phyloP scores from a whole-genome alignment of 1,139 yeast genomes.

The Groenewaldozyma sp. region DNA sequence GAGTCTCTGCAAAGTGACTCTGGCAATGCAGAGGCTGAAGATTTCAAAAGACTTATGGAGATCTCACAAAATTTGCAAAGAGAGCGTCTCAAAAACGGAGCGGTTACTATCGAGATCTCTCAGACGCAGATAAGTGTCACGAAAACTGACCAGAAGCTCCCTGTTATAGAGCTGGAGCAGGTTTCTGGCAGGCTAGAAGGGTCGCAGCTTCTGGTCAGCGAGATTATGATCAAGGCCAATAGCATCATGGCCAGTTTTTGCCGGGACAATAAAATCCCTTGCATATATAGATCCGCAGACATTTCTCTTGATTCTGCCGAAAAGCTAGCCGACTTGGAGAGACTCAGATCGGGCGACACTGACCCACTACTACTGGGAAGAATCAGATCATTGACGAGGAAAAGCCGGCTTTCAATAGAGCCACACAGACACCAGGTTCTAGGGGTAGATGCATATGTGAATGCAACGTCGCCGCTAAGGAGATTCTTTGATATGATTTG shows the following conservation, averaged over 20 bases:
- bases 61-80: conserved; percentile 31
- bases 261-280: conserved; percentile 39
- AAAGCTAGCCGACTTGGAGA: conserved; percentile 3
- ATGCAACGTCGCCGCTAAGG: conserved; percentile 84
- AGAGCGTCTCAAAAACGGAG: conserved; percentile 12
- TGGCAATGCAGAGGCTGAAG: conserved; percentile 19
- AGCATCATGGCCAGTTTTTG: conserved; percentile 50
- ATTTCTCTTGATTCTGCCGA: conserved; percentile 28
- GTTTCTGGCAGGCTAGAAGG: conserved; percentile 14
- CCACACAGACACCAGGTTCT: conserved; percentile 51
- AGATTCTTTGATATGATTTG: conserved; percentile 74
- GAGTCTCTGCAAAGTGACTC: conserved; percentile 23
- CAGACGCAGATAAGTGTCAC: conserved; percentile 10
- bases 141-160: not conserved
- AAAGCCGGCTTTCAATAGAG: conserved; percentile 25
- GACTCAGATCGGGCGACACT: conserved; percentile 1
- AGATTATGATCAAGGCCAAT: conserved; percentile 75
- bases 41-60: conserved; percentile 24
- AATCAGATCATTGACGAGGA: conserved; percentile 9
- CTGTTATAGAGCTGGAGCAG: conserved; percentile 8
- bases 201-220: conserved; percentile 48
- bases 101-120: conserved; percentile 10
- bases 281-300: conserved; percentile 47
- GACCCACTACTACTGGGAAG: not conserved
- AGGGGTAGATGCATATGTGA: conserved; percentile 57